Evolutionary conservation across 148 eudicot species (phyloP).

Genomic region (Chenopodium suecicum): DNA sequence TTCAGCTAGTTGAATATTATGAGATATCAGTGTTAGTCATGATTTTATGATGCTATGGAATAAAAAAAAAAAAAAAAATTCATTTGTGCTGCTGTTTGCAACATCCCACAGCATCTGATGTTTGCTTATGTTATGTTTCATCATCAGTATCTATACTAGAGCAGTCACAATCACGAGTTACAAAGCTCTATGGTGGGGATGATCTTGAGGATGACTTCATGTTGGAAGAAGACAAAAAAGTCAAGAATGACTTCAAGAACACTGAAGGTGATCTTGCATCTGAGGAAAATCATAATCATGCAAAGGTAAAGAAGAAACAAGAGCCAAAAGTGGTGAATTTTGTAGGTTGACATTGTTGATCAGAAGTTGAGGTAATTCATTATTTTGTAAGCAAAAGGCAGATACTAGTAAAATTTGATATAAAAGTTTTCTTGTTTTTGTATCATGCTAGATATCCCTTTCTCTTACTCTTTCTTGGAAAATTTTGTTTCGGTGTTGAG

Average conservation of each 20-base stretch:
- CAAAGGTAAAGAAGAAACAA: constrained; percentile 60
- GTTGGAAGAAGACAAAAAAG: constrained; percentile 28
- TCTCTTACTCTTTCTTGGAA: background rate
- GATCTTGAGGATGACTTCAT: constrained; percentile 95
- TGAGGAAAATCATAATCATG: constrained; percentile 23
- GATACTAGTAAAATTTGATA: constrained; percentile 12
- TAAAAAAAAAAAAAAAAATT: background rate
- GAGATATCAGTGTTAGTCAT: background rate
- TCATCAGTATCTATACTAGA: constrained; percentile 32
- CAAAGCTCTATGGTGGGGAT: constrained; percentile 79
- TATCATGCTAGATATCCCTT: background rate
- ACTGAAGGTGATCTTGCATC: constrained; percentile 12
- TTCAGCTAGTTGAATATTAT: background rate
- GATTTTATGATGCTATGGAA: background rate
- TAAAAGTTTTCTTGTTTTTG: constrained; percentile 12
- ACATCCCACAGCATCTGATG: background rate
- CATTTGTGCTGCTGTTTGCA: background rate
- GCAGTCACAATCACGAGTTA: constrained; percentile 51
- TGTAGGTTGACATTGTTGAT: constrained; percentile 41
- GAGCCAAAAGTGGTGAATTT: constrained; percentile 92
- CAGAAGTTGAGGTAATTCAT: background rate
- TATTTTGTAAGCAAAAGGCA: background rate
- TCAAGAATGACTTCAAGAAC: constrained; percentile 17
- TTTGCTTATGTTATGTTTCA: background rate
- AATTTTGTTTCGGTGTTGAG: constrained; percentile 4